Percentiles rank a stretch among this genome's conserved stretches.
phyloP scores from a whole-genome alignment of 441 rosid species.

The Pelargonium cotyledonis region DNA sequence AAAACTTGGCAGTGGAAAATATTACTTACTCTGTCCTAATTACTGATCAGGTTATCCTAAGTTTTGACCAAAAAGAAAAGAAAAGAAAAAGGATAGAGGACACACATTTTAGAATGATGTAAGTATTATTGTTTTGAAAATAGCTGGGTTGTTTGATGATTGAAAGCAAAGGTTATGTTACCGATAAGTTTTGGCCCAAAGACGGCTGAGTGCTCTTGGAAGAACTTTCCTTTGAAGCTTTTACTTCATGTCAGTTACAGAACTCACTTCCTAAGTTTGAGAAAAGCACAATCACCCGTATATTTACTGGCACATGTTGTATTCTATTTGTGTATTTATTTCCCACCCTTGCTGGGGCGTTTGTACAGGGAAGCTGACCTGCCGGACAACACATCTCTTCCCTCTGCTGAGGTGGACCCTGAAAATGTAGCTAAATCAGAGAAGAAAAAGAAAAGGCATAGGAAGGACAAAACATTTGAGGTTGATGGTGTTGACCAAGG shows the following conservation, averaged over 20 bases:
- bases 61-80: too few relatives aligned
- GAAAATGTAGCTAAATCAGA: conserved; percentile 15
- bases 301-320: not conserved
- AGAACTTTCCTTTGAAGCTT: too few relatives aligned
- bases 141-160: too few relatives aligned
- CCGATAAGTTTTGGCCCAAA: too few relatives aligned
- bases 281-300: not conserved
- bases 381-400: conserved; percentile 1
- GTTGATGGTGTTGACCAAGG: conserved; percentile 5
- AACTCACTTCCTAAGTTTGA: not conserved
- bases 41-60: too few relatives aligned
- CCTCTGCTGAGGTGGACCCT: conserved; percentile 13
- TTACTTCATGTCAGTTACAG: not conserved
- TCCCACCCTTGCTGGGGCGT: not conserved
- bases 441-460: conserved; percentile 21
- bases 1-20: too few relatives aligned
- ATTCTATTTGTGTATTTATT: not conserved
- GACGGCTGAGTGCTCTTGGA: too few relatives aligned
- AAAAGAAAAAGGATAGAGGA: too few relatives aligned
- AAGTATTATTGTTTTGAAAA: too few relatives aligned
- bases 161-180: too few relatives aligned
- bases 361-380: conserved; percentile 15
- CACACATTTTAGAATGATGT: too few relatives aligned
- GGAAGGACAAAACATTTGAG: conserved; percentile 14
- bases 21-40: too few relatives aligned